Base-by-base conservation (phyloP, 148 eudicot species). In the Limonium bicolor region DNA sequence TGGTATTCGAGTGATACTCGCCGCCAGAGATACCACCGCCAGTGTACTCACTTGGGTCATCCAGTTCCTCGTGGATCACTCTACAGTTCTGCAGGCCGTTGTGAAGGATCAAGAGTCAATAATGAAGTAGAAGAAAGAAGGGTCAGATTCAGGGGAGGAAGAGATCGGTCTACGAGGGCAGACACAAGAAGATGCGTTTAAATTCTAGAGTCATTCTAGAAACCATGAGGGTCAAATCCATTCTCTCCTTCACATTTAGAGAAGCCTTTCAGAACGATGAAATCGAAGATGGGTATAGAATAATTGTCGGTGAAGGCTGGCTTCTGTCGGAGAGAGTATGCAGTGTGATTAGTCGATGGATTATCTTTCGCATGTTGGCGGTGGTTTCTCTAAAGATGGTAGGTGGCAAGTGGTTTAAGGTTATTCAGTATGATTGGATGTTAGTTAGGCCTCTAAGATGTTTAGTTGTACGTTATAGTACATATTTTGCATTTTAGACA, bases 181-280 rank as follows among this genome's bases (percentile, higher is more conserved):
- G 66, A 69, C 50, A 65, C 67, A 70, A 65, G 76, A 90, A 76
- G 53, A 90, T 80, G 99, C 82, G 80, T 14, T 53, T 47, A 10
- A 84, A 93, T 31, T 48, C 76, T 32, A 90, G 72, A 54, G 99
- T 90, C 10, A 69, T 90, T 51, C 88, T 72, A 76, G 99, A 90
- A 44, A 84, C 95, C 16, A 60, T 85, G 6, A 77, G 99, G 48
- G 85, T 85, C 30, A 95, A 95, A 25, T 90, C 99, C 35, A 80
- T 90, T 28, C 46, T 90, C 35, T 80, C 93, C 33, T 90, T 90
- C 29, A 90, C 99, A 18, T 90, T 90, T 53, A 80, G 99, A 53
- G 99, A 90, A 67, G 99, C 99, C 29, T 86, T 90, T 54, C 76
- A 90, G 41, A 95, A 90, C 78, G 95, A 84, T 63, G 99, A 84